phyloP scores from a whole-genome alignment of 2,329 filamentous ascomycete genomes.

The Ceratocystis huliohia region DNA sequence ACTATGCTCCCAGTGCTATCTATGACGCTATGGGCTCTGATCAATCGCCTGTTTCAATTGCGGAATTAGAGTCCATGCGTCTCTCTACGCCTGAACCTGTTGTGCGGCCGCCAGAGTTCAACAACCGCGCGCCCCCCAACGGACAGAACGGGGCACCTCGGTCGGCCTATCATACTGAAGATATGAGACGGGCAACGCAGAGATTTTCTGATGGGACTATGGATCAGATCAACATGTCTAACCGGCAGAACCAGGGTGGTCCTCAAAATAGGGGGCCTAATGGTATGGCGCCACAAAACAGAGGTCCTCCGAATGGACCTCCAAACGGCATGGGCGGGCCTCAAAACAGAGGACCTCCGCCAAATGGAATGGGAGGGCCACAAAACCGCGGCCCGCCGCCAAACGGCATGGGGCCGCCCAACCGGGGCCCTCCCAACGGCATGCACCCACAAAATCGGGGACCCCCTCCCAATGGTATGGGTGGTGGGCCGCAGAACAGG shows the following conservation, averaged over 20 bases:
- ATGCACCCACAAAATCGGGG: slow-evolving; percentile 5
- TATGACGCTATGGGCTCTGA: slow-evolving; percentile 20
- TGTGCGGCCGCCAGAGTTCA: slow-evolving; percentile 63
- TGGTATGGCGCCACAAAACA: not conserved
- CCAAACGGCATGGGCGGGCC: slow-evolving; percentile 7
- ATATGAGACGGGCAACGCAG: slow-evolving; percentile 68
- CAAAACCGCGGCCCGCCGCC: not conserved
- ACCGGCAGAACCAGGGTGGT: not conserved
- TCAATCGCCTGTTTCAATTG: slow-evolving; percentile 30
- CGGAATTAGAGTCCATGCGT: slow-evolving; percentile 42
- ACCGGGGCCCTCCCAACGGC: slow-evolving; percentile 5
- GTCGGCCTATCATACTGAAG: slow-evolving; percentile 56
- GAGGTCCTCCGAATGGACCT: not conserved
- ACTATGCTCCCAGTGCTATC: slow-evolving; percentile 18
- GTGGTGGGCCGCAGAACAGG: slow-evolving; percentile 10
- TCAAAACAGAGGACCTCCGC: slow-evolving; percentile 6
- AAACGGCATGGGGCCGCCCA: not conserved
- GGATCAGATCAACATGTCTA: slow-evolving; percentile 52
- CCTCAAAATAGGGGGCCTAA: slow-evolving; percentile 11
- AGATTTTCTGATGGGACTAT: slow-evolving; percentile 74
- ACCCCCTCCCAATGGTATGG: slow-evolving; percentile 2
- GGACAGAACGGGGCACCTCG: slow-evolving; percentile 47
- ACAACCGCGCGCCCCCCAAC: slow-evolving; percentile 54
- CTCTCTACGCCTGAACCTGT: slow-evolving; percentile 64
- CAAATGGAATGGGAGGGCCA: not conserved